Conservation (phyloP, 768 basidiomycete genomes). For the Boletus bicolor region DNA sequence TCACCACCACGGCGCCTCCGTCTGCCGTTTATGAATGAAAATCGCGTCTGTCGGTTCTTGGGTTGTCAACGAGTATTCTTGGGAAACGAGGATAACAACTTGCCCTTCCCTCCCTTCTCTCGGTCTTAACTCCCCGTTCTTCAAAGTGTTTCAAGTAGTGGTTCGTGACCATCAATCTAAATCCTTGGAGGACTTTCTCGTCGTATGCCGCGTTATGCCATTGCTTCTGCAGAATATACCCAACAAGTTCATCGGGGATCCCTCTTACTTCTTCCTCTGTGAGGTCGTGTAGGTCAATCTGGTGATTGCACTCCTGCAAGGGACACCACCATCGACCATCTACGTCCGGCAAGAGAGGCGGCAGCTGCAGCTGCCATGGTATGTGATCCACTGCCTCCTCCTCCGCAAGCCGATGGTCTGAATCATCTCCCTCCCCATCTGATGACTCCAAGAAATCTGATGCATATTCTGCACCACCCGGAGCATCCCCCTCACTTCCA, state of each 20-base stretch:
- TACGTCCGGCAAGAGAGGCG: conserved; percentile 41
- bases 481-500: conserved; percentile 17
- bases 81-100: neutral
- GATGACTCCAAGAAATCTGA: conserved; percentile 58
- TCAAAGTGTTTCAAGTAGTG: conserved; percentile 27
- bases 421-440: conserved; percentile 41
- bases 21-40: conserved; percentile 7
- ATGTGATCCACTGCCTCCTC: conserved; percentile 30
- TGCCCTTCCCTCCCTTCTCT: conserved; percentile 18
- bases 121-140: conserved; percentile 17
- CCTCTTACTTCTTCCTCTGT: conserved; percentile 31
- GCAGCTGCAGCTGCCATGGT: conserved; percentile 35
- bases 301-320: conserved; percentile 38
- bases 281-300: conserved; percentile 46
- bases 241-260: conserved; percentile 20
- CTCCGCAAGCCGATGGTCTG: conserved; percentile 18
- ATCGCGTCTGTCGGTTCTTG: conserved; percentile 9
- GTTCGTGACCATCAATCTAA: conserved; percentile 22
- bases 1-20: neutral
- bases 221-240: conserved; percentile 27
- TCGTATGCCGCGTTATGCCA: conserved; percentile 40
- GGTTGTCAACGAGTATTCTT: neutral
- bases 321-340: conserved; percentile 55
- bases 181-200: conserved; percentile 20
- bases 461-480: conserved; percentile 40